These are phyloP conservation scores for Prototheca wickerhamii DNA, from an alignment of 163 green algal genomes.

Conservation along the genomic window DNA sequence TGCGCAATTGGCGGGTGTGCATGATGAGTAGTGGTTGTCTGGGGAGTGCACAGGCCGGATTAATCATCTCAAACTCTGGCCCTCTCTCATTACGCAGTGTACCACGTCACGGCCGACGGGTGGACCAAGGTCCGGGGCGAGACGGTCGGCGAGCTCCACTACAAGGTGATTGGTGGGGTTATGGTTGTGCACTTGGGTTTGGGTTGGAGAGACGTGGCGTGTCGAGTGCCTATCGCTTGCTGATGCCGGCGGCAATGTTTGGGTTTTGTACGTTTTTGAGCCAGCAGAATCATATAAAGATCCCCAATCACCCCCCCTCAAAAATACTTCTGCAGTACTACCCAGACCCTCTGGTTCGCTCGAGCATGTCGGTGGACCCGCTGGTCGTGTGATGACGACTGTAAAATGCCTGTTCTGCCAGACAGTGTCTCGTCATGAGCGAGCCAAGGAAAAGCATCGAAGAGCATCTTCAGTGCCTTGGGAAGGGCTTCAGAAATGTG, in stretches of 20 bases:
- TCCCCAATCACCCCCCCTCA: background rate
- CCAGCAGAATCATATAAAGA: background rate
- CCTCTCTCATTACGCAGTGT: conserved; percentile 55
- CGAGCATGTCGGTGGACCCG: conserved; percentile 1
- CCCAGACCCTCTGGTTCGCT: background rate
- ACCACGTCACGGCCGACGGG: conserved; percentile 89
- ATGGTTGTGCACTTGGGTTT: background rate
- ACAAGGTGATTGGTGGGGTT: conserved; percentile 31
- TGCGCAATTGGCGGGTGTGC: background rate
- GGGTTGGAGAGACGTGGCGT: background rate
- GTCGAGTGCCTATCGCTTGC: background rate
- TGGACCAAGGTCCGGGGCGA: conserved; percentile 96
- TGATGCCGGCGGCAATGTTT: background rate
- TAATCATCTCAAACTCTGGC: background rate
- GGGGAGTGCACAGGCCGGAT: background rate
- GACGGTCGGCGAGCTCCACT: conserved; percentile 93
- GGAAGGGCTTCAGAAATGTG: too few relatives aligned
- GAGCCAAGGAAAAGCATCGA: too few relatives aligned
- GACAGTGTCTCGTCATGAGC: background rate
- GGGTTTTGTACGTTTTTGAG: background rate
- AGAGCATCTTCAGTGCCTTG: too few relatives aligned
- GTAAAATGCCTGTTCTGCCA: too few relatives aligned
- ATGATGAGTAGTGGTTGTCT: conserved; percentile 2
- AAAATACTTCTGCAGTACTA: background rate
- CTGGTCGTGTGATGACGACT: background rate